phyloP scores from a whole-genome alignment of 176 grass and related monocot genomes.

The Poa annua region DNA sequence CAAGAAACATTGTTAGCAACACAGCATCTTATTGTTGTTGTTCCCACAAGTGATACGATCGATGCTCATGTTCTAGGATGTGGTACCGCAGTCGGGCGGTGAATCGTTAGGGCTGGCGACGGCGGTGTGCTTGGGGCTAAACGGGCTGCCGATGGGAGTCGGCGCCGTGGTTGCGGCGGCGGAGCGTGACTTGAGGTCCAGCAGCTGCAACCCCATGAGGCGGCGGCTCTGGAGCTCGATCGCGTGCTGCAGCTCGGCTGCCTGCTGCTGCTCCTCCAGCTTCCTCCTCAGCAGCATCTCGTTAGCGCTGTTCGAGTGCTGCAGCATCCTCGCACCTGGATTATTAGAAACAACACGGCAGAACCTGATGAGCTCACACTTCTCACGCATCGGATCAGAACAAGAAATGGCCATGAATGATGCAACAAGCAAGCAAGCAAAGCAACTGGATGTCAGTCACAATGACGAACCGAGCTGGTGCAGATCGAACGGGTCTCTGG shows the following conservation, averaged over 20 bases:
- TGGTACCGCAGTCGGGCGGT: slow-evolving; percentile 49
- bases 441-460: neutral
- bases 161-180: too few relatives aligned
- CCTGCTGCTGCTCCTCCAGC: slow-evolving; percentile 96
- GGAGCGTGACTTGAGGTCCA: slow-evolving; percentile 65
- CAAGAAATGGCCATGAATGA: neutral
- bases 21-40: neutral
- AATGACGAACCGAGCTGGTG: slow-evolving; percentile 74
- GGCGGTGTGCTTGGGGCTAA: slow-evolving; percentile 15
- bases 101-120: slow-evolving; percentile 14
- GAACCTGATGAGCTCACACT: neutral
- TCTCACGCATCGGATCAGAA: neutral
- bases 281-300: slow-evolving; percentile 83
- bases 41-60: neutral
- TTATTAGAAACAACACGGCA: neutral
- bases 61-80: neutral
- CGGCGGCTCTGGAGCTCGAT: slow-evolving; percentile 86
- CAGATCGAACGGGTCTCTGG: slow-evolving; percentile 77
- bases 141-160: slow-evolving; percentile 41
- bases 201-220: slow-evolving; percentile 71
- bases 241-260: slow-evolving; percentile 77
- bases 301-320: slow-evolving; percentile 62
- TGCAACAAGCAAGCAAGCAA: neutral
- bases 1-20: neutral
- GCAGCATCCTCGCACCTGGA: slow-evolving; percentile 84